These are phyloP conservation scores for Salix udensis DNA, from an alignment of 345 rosid species.

Conservation along the genomic window DNA sequence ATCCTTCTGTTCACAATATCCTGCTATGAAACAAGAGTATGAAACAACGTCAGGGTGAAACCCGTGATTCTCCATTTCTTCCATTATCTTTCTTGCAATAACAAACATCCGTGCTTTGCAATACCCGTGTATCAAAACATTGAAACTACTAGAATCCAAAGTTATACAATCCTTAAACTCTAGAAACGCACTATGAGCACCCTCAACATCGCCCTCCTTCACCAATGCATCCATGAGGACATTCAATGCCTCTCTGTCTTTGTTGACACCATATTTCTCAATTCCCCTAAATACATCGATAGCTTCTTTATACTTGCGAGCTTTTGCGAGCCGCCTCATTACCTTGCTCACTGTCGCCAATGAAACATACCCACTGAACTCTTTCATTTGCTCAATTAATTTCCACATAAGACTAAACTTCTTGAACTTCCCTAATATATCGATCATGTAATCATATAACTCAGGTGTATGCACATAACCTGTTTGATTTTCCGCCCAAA, in stretches of 20 bases:
- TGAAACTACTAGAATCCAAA: constrained; percentile 37
- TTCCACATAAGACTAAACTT: constrained; percentile 61
- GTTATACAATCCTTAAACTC: constrained; percentile 42
- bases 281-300: constrained; percentile 51
- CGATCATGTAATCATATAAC: constrained; percentile 57
- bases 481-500: constrained; percentile 73
- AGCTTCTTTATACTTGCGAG: constrained; percentile 51
- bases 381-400: constrained; percentile 52
- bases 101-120: constrained; percentile 63
- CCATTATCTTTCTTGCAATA: constrained; percentile 52
- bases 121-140: constrained; percentile 71
- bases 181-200: constrained; percentile 44
- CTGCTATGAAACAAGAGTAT: constrained; percentile 65
- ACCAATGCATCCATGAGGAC: constrained; percentile 71
- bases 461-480: constrained; percentile 50
- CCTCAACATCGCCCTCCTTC: constrained; percentile 64
- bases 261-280: constrained; percentile 50
- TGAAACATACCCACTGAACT: constrained; percentile 41
- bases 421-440: constrained; percentile 54
- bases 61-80: constrained; percentile 50
- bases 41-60: constrained; percentile 54
- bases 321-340: constrained; percentile 66
- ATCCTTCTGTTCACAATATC: constrained; percentile 61
- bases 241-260: constrained; percentile 48
- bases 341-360: constrained; percentile 58